Evolutionary conservation across 2,329 filamentous ascomycete genomes (phyloP).

Genomic region (Daldinia eschscholtzii): DNA sequence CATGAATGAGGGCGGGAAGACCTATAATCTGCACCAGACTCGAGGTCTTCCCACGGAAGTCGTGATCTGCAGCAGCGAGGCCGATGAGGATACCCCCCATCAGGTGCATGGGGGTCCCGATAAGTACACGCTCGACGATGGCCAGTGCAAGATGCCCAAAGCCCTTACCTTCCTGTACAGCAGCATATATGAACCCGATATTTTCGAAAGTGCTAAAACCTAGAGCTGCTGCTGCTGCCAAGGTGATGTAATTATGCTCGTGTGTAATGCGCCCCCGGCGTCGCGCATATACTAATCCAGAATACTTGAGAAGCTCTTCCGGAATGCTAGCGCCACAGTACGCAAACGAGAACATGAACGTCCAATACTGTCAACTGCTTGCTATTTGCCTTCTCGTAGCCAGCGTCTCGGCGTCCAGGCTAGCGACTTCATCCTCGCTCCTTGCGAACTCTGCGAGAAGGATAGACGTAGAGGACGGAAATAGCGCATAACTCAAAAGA

Average conservation of each 20-base stretch:
- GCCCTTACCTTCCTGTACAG: conserved; percentile 14
- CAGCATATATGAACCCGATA: conserved; percentile 38
- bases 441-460: conserved; percentile 24
- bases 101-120: conserved; percentile 36
- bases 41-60: conserved; percentile 28
- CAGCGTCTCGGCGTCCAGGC: conserved; percentile 17
- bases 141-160: conserved; percentile 25
- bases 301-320: conserved; percentile 43
- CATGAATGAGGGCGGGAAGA: conserved; percentile 40
- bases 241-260: conserved; percentile 29
- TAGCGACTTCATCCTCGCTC: conserved; percentile 19
- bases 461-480: conserved; percentile 16
- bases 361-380: conserved; percentile 36
- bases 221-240: conserved; percentile 34
- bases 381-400: conserved; percentile 20
- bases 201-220: conserved; percentile 44
- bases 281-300: conserved; percentile 31
- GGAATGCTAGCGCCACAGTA: conserved; percentile 34
- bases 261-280: conserved; percentile 31
- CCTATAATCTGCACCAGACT: conserved; percentile 26
- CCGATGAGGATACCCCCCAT: conserved; percentile 38
- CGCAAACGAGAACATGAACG: conserved; percentile 33
- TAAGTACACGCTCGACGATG: conserved; percentile 35
- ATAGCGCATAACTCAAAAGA: conserved; percentile 15
- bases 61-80: conserved; percentile 28